Base-by-base conservation (phyloP, 306 rosid genomes). In the Neltuma alba region DNA sequence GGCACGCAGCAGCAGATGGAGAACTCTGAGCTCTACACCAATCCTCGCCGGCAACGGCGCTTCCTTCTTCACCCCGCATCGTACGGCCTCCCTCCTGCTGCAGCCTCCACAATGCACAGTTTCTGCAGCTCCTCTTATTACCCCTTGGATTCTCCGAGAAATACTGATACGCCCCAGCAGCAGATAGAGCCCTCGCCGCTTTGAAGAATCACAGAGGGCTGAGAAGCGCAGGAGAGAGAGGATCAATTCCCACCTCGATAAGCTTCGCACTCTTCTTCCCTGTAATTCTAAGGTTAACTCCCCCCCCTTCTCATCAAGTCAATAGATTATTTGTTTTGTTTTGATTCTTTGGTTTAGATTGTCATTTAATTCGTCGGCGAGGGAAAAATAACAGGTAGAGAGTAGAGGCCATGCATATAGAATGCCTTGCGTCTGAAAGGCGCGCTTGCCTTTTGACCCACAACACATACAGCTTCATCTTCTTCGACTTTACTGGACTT, bases 241-340 rank as follows among this genome's bases (percentile, higher is more conserved):
- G 83, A 95, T 95, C 72, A 95, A 95, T 74, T 90, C 97, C 40
- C 99, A 95, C 25, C 99, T 95, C 23, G 91, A 93, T 42, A 81
- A 90, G 69, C 99, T 95, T 57, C 88, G 99, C n/a, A 85, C 91
- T 41, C 99, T 95, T 83, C 99, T 95, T 80, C 96, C 98, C 81
- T 95, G 98, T 77, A 95, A 95, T 84, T 95, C 99, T 50, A 95
- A 95, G 97, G 99, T 94, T 31, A 11, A 30, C 60, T n/a, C n/a
- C n/a, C n/a, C n/a, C 27, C 60, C 4, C 60, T 21, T 52, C 27
- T 21, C 60, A 6, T 33, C 36, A 33, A n/a, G n/a, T n/a, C n/a
- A n/a, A n/a, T n/a, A n/a, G n/a, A n/a, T n/a, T n/a, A n/a, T n/a
- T n/a, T n/a, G n/a, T n/a, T n/a, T n/a, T n/a, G n/a, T 20, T 52